Evolutionary conservation across 371 early-diverging fungal genomes (phyloP).

Genomic region (Saksenaea oblongispora): DNA sequence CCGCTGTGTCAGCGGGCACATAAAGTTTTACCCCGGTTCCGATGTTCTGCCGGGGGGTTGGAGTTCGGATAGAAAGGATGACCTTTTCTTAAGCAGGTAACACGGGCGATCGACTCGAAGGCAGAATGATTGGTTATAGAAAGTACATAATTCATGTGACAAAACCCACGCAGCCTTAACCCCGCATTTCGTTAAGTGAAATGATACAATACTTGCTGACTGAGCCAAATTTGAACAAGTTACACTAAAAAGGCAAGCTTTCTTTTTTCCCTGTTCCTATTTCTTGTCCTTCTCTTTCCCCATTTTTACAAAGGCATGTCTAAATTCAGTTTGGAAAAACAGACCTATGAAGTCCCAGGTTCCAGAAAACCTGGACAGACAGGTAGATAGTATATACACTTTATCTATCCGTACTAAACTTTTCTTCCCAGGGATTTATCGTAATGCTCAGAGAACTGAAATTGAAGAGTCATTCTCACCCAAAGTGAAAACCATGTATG

Average conservation of each 20-base stretch:
- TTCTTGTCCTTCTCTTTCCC: background rate
- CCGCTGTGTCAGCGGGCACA: too few species aligned
- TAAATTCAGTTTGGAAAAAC: conserved; percentile 34
- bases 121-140: background rate
- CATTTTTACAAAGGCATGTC: background rate
- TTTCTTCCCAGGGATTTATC: conserved; percentile 33
- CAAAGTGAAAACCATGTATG: conserved; percentile 46
- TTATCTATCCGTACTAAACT: background rate
- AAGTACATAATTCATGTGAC: background rate
- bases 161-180: background rate
- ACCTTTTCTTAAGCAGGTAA: too few species aligned
- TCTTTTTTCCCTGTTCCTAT: background rate
- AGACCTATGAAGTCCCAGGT: conserved; percentile 46
- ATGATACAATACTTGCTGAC: background rate
- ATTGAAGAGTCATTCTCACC: conserved; percentile 29
- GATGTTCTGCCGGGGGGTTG: too few species aligned
- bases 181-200: background rate
- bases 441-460: conserved; percentile 30
- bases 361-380: conserved; percentile 45
- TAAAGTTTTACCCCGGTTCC: too few species aligned
- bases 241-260: background rate
- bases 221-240: background rate
- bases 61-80: too few species aligned
- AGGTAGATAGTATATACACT: conserved; percentile 24
- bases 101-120: background rate